Evolutionary conservation across 768 basidiomycete species (phyloP), one percentile per base, ranked within the genome.

Genomic region (Phylloporus sp.): DNA sequence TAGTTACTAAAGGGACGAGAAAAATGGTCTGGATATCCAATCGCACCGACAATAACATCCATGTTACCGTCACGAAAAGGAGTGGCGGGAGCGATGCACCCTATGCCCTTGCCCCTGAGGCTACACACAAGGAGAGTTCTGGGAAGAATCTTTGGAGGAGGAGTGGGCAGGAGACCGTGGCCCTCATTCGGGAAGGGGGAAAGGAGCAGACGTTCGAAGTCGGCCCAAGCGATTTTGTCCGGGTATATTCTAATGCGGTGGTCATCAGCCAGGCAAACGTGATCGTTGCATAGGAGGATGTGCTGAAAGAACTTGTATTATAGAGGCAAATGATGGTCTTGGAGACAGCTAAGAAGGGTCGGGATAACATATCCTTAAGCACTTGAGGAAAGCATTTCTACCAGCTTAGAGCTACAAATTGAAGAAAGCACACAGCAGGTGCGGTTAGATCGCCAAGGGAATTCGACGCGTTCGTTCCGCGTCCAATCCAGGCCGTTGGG

Each of bases 211-310:
- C 5, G n/a, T 5, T 61, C 40, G n/a, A 5, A 3, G 47, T 61
- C 9, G 47, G 52, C 20, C 52, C 59, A 23, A 59, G 28, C 22
- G 56, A 58, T 31, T 58, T 54, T 38, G 40, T 62, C 11, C 44
- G 47, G 23, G 47, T 62, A 11, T 59, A 51, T 31, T 2, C 46
- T 8, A 48, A 61, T n/a, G 49, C 41, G 1, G 47, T 57, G 49
- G 22, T 54, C 6, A 16, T 60, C 35, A 59, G 31, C 26, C 49
- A 58, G 6, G 59, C 49, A 12, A 45, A 35, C 11, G 49, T 57
- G 28, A 11, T 47, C 13, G 6, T 4, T 28, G 47, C 32, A 2
- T 40, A 51, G 28, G 23, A 11, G 29, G 42, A 27, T 20, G 44
- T 16, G 34, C 32, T 7, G 32, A 22, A 6, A 57, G 29, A 29